Base-by-base conservation (phyloP, 345 rosid species). In the Hibiscus mutabilis region DNA sequence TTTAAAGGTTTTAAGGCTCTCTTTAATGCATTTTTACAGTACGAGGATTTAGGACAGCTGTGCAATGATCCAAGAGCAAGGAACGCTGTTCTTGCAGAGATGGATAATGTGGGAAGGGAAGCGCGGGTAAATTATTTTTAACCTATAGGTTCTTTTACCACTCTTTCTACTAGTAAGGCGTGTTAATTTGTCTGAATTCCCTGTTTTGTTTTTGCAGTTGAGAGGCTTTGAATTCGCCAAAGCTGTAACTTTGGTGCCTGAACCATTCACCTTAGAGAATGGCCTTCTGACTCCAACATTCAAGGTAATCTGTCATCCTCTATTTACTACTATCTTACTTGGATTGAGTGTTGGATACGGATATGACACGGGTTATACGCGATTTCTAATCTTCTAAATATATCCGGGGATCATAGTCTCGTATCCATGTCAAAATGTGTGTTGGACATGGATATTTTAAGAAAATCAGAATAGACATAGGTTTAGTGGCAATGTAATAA, bases 201-300 rank as follows among this genome's bases (percentile, higher is more conserved):
- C 31, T 52, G 19, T n/a, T n/a, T n/a, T 52, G 27, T 2, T 10
- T 62, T 71, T 57, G 60, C 85, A 89, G 91, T 74, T 89, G 83
- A 84, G 86, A 80, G 91, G 91, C 65, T 89, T 89, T 21, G 90
- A 87, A 73, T 86, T 83, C 76, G 98, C 87, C 64, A 93, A 82
- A 84, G 94, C 94, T 49, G 88, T 91, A 67, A 89, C 89, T 29
- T 82, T 93, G 79, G 96, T 91, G 79, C 79, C 84, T 4, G 97
- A 88, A 77, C 93, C 87, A 27, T 91, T 93, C 74, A 81, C 96
- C 1, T 31, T 86, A 62, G 96, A 93, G 81, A 89, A 88, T 73
- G 97, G 86, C 15, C 89, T 93, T 40, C 85, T 93, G 18, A 93
- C 97, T 40, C 94, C 96, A 42, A 93, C 98, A 47, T 90, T 89